phyloP scores from a whole-genome alignment of 768 basidiomycete species.

The Cystofilobasidium macerans region DNA sequence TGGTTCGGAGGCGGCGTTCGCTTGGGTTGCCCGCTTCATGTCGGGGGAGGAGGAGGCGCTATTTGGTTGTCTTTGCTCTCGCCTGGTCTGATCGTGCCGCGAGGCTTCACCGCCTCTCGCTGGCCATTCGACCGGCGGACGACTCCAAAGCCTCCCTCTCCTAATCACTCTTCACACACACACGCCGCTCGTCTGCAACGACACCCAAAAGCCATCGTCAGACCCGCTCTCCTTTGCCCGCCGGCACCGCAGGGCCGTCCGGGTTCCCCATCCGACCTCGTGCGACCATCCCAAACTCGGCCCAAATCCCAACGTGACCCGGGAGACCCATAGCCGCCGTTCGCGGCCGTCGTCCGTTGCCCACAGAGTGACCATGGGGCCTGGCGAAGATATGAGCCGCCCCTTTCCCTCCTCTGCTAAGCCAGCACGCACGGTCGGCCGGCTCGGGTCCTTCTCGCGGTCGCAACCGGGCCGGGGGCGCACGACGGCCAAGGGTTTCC shows the following conservation, averaged over 20 bases:
- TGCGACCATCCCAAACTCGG: too few species aligned
- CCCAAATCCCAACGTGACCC: too few species aligned
- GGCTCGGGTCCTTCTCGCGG: too few species aligned
- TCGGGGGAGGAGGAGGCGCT: background rate
- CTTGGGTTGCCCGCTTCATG: too few species aligned
- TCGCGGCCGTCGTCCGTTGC: background rate
- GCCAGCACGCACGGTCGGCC: too few species aligned
- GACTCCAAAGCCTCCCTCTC: background rate
- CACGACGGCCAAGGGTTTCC: too few species aligned
- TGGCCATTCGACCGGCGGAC: background rate
- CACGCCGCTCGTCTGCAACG: background rate
- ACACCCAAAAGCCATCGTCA: too few species aligned
- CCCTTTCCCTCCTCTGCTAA: background rate
- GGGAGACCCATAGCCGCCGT: background rate
- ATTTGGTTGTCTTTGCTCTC: background rate
- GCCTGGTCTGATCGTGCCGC: background rate
- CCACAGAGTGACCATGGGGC: background rate
- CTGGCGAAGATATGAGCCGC: conserved; percentile 24
- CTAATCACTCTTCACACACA: background rate
- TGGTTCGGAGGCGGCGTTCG: background rate
- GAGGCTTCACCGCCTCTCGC: background rate
- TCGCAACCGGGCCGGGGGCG: too few species aligned
- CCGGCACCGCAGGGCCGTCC: too few species aligned
- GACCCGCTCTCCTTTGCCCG: background rate
- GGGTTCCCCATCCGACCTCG: too few species aligned